Evolutionary conservation across 2,329 filamentous ascomycete species (phyloP).

Genomic region (Aureobasidium sp.): DNA sequence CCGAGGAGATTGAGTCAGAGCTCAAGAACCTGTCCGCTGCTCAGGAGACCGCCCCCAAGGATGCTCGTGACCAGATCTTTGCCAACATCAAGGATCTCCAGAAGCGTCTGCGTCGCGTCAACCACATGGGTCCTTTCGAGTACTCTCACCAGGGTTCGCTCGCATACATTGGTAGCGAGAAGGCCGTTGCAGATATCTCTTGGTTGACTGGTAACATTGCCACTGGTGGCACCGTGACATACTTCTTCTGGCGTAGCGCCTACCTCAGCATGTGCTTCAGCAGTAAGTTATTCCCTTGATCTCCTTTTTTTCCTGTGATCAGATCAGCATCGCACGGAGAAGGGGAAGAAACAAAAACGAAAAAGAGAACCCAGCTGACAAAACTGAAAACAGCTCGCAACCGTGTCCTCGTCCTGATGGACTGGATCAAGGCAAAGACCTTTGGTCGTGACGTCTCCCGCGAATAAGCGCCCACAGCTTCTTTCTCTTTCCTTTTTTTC

Average conservation of each 20-base stretch:
- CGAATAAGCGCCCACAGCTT: slow-evolving; percentile 42
- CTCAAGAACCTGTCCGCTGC: slow-evolving; percentile 57
- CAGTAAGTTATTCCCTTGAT: slow-evolving; percentile 57
- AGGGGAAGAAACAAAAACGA: neutral
- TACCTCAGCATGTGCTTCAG: slow-evolving; percentile 99
- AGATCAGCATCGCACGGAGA: neutral
- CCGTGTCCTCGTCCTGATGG: slow-evolving; percentile 80
- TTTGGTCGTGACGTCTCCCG: slow-evolving; percentile 92
- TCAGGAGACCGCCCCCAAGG: slow-evolving; percentile 55
- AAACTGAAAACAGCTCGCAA: slow-evolving; percentile 61
- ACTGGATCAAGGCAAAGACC: slow-evolving; percentile 95
- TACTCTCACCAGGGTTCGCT: slow-evolving; percentile 96
- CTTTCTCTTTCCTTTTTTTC: neutral
- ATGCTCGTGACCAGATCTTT: slow-evolving; percentile 47
- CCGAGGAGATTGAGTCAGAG: slow-evolving; percentile 68
- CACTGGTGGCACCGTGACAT: slow-evolving; percentile 78
- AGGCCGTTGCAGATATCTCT: slow-evolving; percentile 91
- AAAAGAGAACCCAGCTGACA: slow-evolving; percentile 14
- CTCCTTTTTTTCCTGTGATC: neutral
- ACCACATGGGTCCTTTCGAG: slow-evolving; percentile 94
- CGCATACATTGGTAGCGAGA: slow-evolving; percentile 96
- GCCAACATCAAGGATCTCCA: slow-evolving; percentile 79
- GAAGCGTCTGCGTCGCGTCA: slow-evolving; percentile 77
- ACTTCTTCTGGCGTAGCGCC: slow-evolving; percentile 95
- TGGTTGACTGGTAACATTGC: slow-evolving; percentile 98